Evolutionary conservation across 2,329 filamentous ascomycete species (phyloP), one percentile per base, ranked within the genome.

Genomic region (Epichloe typhina): DNA sequence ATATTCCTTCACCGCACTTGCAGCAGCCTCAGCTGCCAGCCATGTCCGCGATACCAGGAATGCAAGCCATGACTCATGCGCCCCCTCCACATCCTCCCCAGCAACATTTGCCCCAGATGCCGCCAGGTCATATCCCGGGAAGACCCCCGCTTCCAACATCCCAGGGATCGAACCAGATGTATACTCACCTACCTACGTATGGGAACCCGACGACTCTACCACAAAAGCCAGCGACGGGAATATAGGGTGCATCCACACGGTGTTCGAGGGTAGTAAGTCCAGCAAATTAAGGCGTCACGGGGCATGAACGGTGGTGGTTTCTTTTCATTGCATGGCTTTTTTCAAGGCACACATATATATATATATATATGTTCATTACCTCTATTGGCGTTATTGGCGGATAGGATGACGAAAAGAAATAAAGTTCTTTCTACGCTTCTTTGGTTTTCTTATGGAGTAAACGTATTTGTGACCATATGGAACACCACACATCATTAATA

Each of bases 191-290:
- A 55, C 76, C 67, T 19, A 64, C 75, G 42, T 81, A 80, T 57
- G 77, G 77, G 56, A 81, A 81, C 62, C 77, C 77, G 52, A 76
- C 77, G 35, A 75, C 75, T 35, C 62, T 81, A 61, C 77, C 77
- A 53, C 77, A 80, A 61, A 80, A 80, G 65, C 77, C 77, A 52
- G 67, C 73, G 36, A 70, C 72, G 53, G 72, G 70, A 59, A 69
- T 73, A 58, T 73, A 71, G 55, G 57, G 56, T 60, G 59, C 60
- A 66, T 64, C 57, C 56, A 47, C 55, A 42, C 51, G 58, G 58
- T 63, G 58, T 62, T 62, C 46, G 46, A 31, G 52, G 52, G 47
- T 48, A 51, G 38, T 40, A 53, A 57, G 55, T 57, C 56, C 54
- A 51, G 49, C 38, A 40, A 49, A 55, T 56, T 56, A 60, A 50